Conservation (phyloP, 2,329 filamentous ascomycete species). For the Colletotrichum incanum region DNA sequence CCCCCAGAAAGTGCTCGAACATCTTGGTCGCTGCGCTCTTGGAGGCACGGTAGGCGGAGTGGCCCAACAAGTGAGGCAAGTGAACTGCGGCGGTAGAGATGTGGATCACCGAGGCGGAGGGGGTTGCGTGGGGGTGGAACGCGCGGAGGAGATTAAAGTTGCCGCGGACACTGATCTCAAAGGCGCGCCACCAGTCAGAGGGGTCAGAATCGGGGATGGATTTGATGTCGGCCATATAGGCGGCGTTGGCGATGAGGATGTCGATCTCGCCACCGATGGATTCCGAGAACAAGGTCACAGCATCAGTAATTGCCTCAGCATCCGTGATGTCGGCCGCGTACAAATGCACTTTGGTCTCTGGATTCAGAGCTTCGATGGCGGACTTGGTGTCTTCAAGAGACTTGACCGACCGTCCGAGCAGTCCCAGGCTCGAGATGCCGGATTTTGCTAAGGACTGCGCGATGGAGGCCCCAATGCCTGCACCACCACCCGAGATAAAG, state of each 20-base stretch:
- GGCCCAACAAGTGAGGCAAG: slow-evolving; percentile 48
- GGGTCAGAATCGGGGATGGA: slow-evolving; percentile 44
- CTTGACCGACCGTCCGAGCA: slow-evolving; percentile 53
- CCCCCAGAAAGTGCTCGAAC: slow-evolving; percentile 58
- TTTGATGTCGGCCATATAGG: slow-evolving; percentile 42
- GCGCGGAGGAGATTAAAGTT: slow-evolving; percentile 61
- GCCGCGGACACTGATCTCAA: slow-evolving; percentile 66
- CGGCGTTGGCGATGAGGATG: slow-evolving; percentile 51
- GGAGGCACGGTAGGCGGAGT: slow-evolving; percentile 57
- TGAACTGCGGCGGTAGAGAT: slow-evolving; percentile 46
- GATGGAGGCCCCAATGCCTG: slow-evolving; percentile 64
- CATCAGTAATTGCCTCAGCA: slow-evolving; percentile 23
- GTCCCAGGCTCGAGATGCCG: slow-evolving; percentile 65
- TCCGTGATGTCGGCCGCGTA: slow-evolving; percentile 44
- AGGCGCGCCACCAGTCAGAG: slow-evolving; percentile 48
- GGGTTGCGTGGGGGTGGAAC: slow-evolving; percentile 58
- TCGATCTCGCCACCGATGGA: slow-evolving; percentile 43
- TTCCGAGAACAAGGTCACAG: slow-evolving; percentile 25
- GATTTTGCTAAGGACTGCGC: slow-evolving; percentile 57
- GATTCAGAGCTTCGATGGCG: slow-evolving; percentile 42
- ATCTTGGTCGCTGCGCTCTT: slow-evolving; percentile 60
- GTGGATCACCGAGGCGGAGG: slow-evolving; percentile 46
- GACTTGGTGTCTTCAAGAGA: slow-evolving; percentile 48
- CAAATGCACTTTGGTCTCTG: slow-evolving; percentile 42
- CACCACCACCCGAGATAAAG: slow-evolving; percentile 69